Conservation (phyloP, 345 rosid species). For the Lumnitzera littorea region DNA sequence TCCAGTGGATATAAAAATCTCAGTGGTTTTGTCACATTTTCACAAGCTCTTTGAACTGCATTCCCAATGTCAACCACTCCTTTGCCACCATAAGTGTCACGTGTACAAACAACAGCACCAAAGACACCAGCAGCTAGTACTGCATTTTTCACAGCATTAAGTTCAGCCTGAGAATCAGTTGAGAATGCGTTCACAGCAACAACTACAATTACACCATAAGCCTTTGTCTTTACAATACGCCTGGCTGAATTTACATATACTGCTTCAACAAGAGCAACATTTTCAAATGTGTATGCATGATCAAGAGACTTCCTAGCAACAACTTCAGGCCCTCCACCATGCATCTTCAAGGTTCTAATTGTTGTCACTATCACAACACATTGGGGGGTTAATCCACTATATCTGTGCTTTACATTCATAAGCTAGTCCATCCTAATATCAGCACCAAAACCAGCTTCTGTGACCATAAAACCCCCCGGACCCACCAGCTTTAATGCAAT, state of each 20-base stretch:
- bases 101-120: conserved; percentile 86
- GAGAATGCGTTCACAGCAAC: conserved; percentile 95
- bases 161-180: conserved; percentile 80
- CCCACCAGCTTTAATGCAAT: conserved; percentile 94
- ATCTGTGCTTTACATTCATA: conserved; percentile 89
- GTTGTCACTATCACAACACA: conserved; percentile 97
- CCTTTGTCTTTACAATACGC: conserved; percentile 82
- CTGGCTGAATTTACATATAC: conserved; percentile 92
- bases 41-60: conserved; percentile 87
- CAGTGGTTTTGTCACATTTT: conserved; percentile 54
- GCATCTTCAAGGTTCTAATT: conserved; percentile 97
- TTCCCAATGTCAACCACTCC: conserved; percentile 99
- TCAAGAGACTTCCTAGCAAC: conserved; percentile 98
- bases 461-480: conserved; percentile 87
- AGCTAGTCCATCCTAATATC: conserved; percentile 97
- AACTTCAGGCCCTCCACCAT: conserved; percentile 96
- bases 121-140: conserved; percentile 85
- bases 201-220: conserved; percentile 86
- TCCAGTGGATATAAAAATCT: conserved; percentile 80
- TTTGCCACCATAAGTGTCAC: conserved; percentile 95
- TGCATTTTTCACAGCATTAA: conserved; percentile 74
- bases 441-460: conserved; percentile 98
- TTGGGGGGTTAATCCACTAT: conserved; percentile 82
- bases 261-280: conserved; percentile 83
- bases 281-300: conserved; percentile 76